These are phyloP conservation scores for Bretschneidera sinensis DNA, from an alignment of 345 rosid genomes.

Conservation along the genomic window DNA sequence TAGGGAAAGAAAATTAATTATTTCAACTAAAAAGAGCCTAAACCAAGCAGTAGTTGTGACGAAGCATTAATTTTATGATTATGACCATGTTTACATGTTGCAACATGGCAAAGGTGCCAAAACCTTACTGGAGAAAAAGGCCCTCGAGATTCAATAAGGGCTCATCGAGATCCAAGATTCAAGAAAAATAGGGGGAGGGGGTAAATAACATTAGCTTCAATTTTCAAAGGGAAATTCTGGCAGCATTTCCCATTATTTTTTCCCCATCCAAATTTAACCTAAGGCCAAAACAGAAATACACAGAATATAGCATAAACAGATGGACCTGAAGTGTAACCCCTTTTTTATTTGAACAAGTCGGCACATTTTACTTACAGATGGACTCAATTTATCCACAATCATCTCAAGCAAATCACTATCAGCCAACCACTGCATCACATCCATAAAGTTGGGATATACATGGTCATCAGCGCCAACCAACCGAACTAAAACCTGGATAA, in stretches of 20 bases:
- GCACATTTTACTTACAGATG: constrained; percentile 55
- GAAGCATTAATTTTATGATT: too few relatives aligned
- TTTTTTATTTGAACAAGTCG: not conserved
- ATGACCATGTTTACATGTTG: too few relatives aligned
- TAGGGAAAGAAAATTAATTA: not conserved
- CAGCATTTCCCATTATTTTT: not conserved
- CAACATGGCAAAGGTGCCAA: too few relatives aligned
- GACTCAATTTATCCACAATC: constrained; percentile 90
- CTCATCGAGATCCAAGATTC: too few relatives aligned
- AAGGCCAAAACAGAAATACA: not conserved
- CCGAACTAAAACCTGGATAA: constrained; percentile 86
- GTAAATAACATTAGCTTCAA: not conserved
- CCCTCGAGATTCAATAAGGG: too few relatives aligned
- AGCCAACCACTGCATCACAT: constrained; percentile 99
- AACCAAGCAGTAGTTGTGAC: not conserved
- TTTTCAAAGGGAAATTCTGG: not conserved
- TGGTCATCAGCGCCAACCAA: constrained; percentile 97
- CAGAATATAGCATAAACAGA: not conserved
- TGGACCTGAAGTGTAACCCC: not conserved
- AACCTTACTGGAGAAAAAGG: too few relatives aligned
- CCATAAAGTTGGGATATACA: constrained; percentile 88
- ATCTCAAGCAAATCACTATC: constrained; percentile 85
- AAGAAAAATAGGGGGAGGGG: not conserved
- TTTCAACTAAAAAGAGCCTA: too few relatives aligned
- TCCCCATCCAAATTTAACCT: not conserved